These are phyloP conservation scores for Monilinia aucupariae DNA, from an alignment of 2,329 filamentous ascomycete genomes.

Conservation along the genomic window DNA sequence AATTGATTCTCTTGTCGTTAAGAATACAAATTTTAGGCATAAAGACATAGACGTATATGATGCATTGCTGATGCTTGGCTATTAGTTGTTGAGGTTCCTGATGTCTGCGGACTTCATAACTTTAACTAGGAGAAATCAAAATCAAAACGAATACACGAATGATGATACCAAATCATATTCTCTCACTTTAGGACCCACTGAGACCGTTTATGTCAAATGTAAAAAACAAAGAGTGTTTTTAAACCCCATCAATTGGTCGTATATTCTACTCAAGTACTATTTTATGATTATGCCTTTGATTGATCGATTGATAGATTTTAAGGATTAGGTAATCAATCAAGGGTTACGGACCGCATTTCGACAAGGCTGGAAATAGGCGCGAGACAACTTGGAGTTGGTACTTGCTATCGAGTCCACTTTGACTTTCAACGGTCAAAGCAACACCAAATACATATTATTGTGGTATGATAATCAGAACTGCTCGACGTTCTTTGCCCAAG, in stretches of 20 bases:
- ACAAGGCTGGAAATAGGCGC: not conserved
- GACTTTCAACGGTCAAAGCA: not conserved
- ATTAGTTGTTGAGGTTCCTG: not conserved
- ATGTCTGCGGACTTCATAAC: not conserved
- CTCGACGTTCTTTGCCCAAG: slow-evolving; percentile 5
- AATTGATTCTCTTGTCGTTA: not conserved
- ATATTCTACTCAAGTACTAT: too few relatives aligned
- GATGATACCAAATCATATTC: not conserved
- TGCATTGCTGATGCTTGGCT: not conserved
- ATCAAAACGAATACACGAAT: slow-evolving; percentile 1
- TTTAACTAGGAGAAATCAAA: not conserved
- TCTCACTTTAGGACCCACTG: not conserved
- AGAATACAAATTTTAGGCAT: not conserved
- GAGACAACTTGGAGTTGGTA: not conserved
- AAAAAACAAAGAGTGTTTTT: not conserved
- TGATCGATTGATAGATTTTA: too few relatives aligned
- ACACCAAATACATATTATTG: not conserved
- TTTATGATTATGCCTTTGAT: too few relatives aligned
- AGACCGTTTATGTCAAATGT: not conserved
- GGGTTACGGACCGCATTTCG: not conserved
- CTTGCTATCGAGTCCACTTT: slow-evolving; percentile 6
- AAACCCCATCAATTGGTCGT: too few relatives aligned
- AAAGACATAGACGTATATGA: not conserved
- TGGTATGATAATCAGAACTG: slow-evolving; percentile 10
- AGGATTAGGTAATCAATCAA: too few relatives aligned